These are phyloP conservation scores for Aureobasidium sp. DNA, from an alignment of 2,329 filamentous ascomycete species.

Conservation along the genomic window DNA sequence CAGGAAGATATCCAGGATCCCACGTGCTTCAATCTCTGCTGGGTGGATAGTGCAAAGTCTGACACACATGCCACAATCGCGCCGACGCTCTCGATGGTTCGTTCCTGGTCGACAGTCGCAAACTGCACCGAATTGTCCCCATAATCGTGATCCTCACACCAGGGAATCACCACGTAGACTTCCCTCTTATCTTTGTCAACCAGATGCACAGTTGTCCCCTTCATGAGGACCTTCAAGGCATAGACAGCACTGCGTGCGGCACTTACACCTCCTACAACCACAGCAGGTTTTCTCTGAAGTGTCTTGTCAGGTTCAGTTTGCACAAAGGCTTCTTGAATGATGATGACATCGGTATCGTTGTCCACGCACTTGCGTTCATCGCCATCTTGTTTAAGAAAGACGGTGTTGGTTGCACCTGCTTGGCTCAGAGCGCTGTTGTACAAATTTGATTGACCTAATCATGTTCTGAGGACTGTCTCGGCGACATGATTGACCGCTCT, in stretches of 20 bases:
- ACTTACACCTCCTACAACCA: constrained; percentile 72
- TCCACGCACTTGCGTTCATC: constrained; percentile 55
- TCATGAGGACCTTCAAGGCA: constrained; percentile 36
- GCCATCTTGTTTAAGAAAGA: constrained; percentile 54
- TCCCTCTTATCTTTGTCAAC: constrained; percentile 66
- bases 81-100: constrained; percentile 50
- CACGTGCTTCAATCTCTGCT: constrained; percentile 54
- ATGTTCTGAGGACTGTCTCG: not conserved
- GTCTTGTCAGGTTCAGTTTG: constrained; percentile 30
- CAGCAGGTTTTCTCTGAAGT: constrained; percentile 55
- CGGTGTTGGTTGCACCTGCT: constrained; percentile 61
- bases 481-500: not conserved
- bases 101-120: constrained; percentile 52
- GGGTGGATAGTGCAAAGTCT: constrained; percentile 45
- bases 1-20: constrained; percentile 47
- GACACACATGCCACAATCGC: constrained; percentile 65
- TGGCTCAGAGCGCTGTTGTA: not conserved
- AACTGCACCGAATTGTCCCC: constrained; percentile 56
- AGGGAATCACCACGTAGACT: constrained; percentile 58
- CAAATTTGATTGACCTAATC: no score
- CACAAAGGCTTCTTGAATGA: constrained; percentile 64
- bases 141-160: constrained; percentile 55
- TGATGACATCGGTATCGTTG: constrained; percentile 75
- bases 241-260: constrained; percentile 73
- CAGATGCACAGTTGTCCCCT: constrained; percentile 62